phyloP scores from a whole-genome alignment of 345 rosid species.

The Raphanus sativus region DNA sequence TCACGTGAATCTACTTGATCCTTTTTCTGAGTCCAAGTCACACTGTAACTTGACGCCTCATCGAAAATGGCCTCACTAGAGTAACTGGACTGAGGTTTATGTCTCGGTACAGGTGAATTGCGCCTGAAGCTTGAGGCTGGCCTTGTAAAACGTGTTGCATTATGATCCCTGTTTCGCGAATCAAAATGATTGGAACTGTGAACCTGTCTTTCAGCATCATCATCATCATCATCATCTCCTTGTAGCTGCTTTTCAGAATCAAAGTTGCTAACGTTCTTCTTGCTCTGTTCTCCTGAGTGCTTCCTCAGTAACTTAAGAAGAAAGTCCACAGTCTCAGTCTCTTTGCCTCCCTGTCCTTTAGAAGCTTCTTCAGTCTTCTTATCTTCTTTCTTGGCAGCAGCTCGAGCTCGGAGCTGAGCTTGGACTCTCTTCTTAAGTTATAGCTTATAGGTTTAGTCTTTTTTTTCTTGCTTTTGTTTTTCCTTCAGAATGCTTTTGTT shows the following conservation, averaged over 20 bases:
- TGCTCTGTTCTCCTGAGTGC: constrained; percentile 64
- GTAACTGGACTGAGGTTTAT: constrained; percentile 52
- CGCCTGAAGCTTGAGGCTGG: not conserved
- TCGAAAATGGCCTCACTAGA: constrained; percentile 44
- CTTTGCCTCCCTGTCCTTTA: constrained; percentile 56
- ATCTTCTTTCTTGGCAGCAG: constrained; percentile 60
- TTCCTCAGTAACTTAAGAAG: constrained; percentile 75
- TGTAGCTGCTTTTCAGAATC: constrained; percentile 34
- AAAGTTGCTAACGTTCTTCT: constrained; percentile 42
- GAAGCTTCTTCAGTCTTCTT: constrained; percentile 47
- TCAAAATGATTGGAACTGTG: constrained; percentile 31
- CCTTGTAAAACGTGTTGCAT: constrained; percentile 31
- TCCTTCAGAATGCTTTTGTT: no score
- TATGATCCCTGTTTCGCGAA: constrained; percentile 13
- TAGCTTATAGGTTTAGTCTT: no score
- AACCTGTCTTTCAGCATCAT: constrained; percentile 22
- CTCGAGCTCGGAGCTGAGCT: constrained; percentile 75
- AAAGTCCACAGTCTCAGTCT: constrained; percentile 68
- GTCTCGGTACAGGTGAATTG: not conserved
- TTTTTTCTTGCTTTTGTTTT: no score
- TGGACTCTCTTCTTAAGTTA: constrained; percentile 72
- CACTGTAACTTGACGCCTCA: constrained; percentile 33
- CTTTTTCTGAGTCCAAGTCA: constrained; percentile 41
- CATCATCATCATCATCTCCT: constrained; percentile 8
- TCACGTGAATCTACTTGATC: constrained; percentile 37